Base-by-base conservation (phyloP, 331 rosid species). In the Stylosanthes scabra region DNA sequence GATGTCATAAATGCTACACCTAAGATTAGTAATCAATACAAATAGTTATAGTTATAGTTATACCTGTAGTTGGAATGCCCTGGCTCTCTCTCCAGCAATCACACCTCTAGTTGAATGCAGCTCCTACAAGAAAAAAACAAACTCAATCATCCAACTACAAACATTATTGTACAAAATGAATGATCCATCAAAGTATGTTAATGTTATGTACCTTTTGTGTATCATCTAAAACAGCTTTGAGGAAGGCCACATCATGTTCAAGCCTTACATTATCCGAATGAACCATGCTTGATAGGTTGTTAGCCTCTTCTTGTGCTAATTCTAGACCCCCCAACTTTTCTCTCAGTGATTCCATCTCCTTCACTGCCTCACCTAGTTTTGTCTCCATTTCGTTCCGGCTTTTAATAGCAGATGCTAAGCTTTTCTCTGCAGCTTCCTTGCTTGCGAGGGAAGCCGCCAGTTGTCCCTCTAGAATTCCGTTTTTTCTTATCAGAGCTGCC, bases 1-100 rank as follows among this genome's bases (percentile, higher is more conserved):
- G 4, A 34, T 34, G 39, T 34, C 6, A 34, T 34, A 6, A 34
- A 34, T 34, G 66, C 50, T 29, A 58, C 42, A 52, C 59, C 15
- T 61, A 58, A 44, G 2, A 44, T 39, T 27, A 11, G 6, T 41
- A 63, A 37, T 6, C 63, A 68, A 41, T 49, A 50, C 50, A 41
- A 57, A 72, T 66, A 63, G 25, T 20, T n/a, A n/a, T n/a, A n/a
- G 59, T 59, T 34, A 34, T 3, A 34, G 4, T 34, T 34, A 34
- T 81, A 92, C 97, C 96, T 93, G 98, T 66, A 93, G 86, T 75
- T 91, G 98, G 83, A 93, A 93, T 6, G 98, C 97, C 79, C 98
- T 80, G 4, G 88, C 85, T 75, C 97, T 88, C 81, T 91, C 97
- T 71, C 98, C 96, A 7, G 91, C 86, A 68, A 93, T 91, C 66